These are phyloP conservation scores for Capsella rubella DNA, from an alignment of 441 rosid species.

Conservation along the genomic window DNA sequence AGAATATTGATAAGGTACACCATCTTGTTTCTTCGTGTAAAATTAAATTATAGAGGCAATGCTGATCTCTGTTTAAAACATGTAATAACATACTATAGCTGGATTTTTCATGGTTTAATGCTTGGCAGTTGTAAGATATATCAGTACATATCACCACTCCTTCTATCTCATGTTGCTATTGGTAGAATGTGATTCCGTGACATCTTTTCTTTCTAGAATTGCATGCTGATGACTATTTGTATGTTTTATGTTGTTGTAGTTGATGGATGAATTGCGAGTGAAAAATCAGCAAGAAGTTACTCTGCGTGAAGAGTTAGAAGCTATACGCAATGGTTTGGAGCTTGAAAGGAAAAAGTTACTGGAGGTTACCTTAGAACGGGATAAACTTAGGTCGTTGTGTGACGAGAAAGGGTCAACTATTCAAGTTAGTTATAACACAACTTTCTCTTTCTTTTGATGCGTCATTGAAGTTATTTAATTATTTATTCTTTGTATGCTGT, in stretches of 20 bases:
- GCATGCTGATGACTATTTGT: constrained; percentile 20
- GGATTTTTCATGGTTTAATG: constrained; percentile 1
- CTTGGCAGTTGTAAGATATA: background rate
- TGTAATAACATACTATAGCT: constrained; percentile 6
- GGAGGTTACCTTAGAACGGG: constrained; percentile 62
- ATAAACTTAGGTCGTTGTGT: constrained; percentile 61
- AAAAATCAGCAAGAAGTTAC: constrained; percentile 65
- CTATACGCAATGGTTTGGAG: constrained; percentile 63
- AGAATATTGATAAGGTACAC: constrained; percentile 67
- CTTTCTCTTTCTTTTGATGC: constrained; percentile 16
- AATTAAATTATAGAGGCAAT: constrained; percentile 25
- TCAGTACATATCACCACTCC: constrained; percentile 12
- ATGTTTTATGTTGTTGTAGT: constrained; percentile 50
- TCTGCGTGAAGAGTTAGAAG: constrained; percentile 74
- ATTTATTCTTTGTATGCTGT: constrained; percentile 30
- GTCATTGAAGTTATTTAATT: constrained; percentile 20
- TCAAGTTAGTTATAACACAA: constrained; percentile 59
- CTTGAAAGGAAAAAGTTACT: constrained; percentile 65
- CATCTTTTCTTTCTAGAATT: constrained; percentile 21
- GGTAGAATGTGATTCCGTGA: constrained; percentile 7
- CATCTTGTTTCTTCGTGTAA: constrained; percentile 20
- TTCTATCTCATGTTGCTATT: constrained; percentile 20
- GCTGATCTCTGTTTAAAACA: constrained; percentile 19
- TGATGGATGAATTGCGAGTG: constrained; percentile 74
- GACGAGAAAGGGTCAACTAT: constrained; percentile 73